Evolutionary conservation across 2,329 filamentous ascomycete species (phyloP), one percentile per base, ranked within the genome.

Genomic region (Huntiella moniliformis): DNA sequence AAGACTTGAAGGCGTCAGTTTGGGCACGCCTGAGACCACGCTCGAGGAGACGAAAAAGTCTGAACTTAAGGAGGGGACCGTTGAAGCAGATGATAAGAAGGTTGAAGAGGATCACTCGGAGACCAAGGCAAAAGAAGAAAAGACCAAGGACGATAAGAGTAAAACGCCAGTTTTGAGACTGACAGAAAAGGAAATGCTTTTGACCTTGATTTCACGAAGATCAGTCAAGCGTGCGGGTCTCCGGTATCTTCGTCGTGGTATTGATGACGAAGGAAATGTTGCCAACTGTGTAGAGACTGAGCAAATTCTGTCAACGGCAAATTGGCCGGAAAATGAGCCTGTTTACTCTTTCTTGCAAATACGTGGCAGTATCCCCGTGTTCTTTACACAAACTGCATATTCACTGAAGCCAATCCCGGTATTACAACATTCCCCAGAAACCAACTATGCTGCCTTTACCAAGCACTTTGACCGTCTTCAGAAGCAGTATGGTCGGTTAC

Each of bases 281-380:
- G 91, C 91, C 13, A 98, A 98, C 56, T 78, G 71, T 22, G 88
- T 96, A 15, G 91, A 98, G 63, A 94, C 88, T 0, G 91, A 98
- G 58, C 91, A 98, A 60, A 80, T 98, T 7, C 67, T 98, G 2
- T 91, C 84, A 0, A 71, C 73, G 0, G 66, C 76, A 2, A 67
- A 68, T 1, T 87, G 82, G 76, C 42, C 41, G 4, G 18, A 32
- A 13, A 22, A 33, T 0, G 65, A 61, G 2, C 83, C 75, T 53
- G 68, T 79, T 2, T 82, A 84, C 58, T 94, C 86, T 0, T 92
- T 94, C 54, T 65, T 92, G 3, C 91, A 98, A 58, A 68, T 86
- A 17, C 74, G 91, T 52, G 88, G 87, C 5, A 95, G 87, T 16
- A 93, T 96, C 52, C 91, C 91, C 0, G 62, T 96, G 0, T 96